Evolutionary conservation across 257 asterid species (phyloP), one percentile per base, ranked within the genome.

Genomic region (Forsythia viridissima): DNA sequence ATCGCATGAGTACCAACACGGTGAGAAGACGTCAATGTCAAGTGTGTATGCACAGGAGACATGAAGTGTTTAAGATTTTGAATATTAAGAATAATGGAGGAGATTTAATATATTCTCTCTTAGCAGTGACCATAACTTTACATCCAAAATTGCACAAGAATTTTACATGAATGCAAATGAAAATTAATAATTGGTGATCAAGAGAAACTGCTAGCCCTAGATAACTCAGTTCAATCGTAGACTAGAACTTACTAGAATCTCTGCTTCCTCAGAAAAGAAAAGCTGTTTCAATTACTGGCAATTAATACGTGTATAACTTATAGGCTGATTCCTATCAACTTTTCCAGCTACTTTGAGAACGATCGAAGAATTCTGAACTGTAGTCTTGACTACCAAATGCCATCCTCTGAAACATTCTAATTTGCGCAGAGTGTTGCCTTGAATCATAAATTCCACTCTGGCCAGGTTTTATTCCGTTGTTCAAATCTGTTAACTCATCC

Each of bases 341-440:
- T 41, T 41, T 6, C 9, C 8, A 41, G 6, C 9, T 41, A 0
- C 43, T 46, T 46, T 88, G 93, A 71, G 95, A 88, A 76, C 80
- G 44, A 77, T 84, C 82, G 34, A 76, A 77, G 77, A 79, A 82
- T 70, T 88, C 94, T 37, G 93, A 84, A 76, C 92, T 85, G 77
- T 82, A 88, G 2, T 90, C 95, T 88, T 92, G 96, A 76, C 94
- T 91, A 72, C 96, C 97, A 80, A 94, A 92, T 3, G 97, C 97
- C 97, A 91, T 92, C 77, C 89, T 91, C 79, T 86, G 97, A 42
- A 94, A 92, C 92, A 89, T 87, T 90, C 87, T 87, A 78, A 94
- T 91, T 80, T 94, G 97, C 9, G 97, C 93, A 43, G 97, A 91
- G 6, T 92, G 97, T 82, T 94, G 91, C 78, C 92, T 87, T 12